Evolutionary conservation across 495 filamentous ascomycete genomes (phyloP).

Genomic region (Margaritispora aquatica): DNA sequence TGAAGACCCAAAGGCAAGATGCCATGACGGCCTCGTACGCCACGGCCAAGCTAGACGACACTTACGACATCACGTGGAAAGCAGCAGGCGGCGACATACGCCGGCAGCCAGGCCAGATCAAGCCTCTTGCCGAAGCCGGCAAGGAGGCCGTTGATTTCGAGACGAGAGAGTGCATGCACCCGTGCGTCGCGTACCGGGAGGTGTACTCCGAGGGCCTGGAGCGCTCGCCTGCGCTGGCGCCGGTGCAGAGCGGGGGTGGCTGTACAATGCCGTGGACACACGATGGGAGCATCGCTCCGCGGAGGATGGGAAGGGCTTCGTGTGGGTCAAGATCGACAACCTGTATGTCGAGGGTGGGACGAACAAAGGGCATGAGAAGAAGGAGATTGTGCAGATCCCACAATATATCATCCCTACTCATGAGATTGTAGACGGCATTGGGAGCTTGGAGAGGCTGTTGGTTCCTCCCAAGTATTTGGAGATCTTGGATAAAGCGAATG

Average conservation of each 20-base stretch:
- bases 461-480: neutral
- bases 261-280: neutral
- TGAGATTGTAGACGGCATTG: conserved; percentile 1
- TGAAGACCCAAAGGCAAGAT: neutral
- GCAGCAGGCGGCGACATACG: neutral
- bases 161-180: conserved; percentile 6
- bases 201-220: neutral
- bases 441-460: conserved; percentile 6
- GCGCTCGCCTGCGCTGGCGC: neutral
- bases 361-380: too few relatives aligned
- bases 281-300: neutral
- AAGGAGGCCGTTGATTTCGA: neutral
- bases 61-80: neutral
- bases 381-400: neutral
- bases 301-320: neutral
- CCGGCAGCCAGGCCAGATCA: neutral
- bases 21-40: neutral
- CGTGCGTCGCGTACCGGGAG: neutral
- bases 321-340: conserved; percentile 4
- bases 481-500: neutral
- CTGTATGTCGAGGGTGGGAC: too few relatives aligned
- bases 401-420: conserved; percentile 3
- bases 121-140: neutral
- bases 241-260: neutral
- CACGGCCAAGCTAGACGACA: neutral